Conservation (phyloP, 2,329 filamentous ascomycete genomes). For the Fusarium xylarioides region DNA sequence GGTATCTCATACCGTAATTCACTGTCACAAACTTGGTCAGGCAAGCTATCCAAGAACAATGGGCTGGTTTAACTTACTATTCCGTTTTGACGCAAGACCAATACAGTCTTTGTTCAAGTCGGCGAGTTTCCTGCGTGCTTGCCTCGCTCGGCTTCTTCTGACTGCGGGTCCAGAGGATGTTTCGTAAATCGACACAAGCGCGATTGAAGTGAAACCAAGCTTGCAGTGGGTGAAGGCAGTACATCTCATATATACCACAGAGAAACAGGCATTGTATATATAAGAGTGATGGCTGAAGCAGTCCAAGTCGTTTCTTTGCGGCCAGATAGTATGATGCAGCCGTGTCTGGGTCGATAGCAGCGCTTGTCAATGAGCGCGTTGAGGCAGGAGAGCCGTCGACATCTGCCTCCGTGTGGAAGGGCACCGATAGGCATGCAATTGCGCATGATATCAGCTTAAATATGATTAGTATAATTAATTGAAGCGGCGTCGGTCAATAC, state of each 20-base stretch:
- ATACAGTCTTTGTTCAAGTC: neutral
- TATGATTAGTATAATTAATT: neutral
- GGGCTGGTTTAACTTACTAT: neutral
- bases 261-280: neutral
- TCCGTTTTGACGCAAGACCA: neutral
- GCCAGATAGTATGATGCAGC: neutral
- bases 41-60: accelerated
- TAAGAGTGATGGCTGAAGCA: neutral
- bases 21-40: neutral
- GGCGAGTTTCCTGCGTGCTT: neutral
- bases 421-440: neutral
- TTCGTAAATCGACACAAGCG: neutral
- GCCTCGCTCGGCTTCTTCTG: neutral
- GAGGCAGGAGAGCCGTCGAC: neutral
- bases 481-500: accelerated
- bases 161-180: neutral
- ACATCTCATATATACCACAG: neutral
- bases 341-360: neutral
- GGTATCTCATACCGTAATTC: neutral
- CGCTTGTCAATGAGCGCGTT: neutral
- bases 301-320: neutral
- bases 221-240: neutral
- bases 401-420: neutral
- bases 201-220: neutral
- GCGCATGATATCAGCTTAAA: neutral